These are phyloP conservation scores for Tympanopsis confertula DNA, from an alignment of 2,329 filamentous ascomycete species.

Conservation along the genomic window DNA sequence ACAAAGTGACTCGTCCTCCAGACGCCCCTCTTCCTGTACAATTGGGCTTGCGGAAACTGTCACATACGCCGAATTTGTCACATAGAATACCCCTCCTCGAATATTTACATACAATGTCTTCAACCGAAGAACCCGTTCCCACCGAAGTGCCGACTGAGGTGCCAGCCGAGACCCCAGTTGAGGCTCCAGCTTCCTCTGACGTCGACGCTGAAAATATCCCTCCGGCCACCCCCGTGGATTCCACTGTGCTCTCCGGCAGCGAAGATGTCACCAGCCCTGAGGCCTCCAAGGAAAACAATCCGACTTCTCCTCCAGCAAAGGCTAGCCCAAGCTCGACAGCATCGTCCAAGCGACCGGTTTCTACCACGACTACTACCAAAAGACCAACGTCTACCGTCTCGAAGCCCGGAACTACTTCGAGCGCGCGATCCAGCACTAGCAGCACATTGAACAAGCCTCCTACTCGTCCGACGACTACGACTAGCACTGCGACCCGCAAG, in stretches of 20 bases:
- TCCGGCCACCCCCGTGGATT: constrained; percentile 20
- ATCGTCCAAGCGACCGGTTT: constrained; percentile 8
- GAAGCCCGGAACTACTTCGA: constrained; percentile 13
- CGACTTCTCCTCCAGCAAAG: constrained; percentile 17
- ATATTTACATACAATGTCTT: constrained; percentile 22
- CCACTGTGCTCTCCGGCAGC: constrained; percentile 15
- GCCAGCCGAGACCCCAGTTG: constrained; percentile 4
- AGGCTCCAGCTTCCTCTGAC: constrained; percentile 9
- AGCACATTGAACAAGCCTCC: constrained; percentile 29
- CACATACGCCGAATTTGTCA: no score
- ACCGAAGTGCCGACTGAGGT: constrained; percentile 4
- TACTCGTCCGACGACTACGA: constrained; percentile 20
- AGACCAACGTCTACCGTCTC: not conserved
- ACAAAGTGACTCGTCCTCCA: no score
- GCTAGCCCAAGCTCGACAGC: constrained; percentile 17
- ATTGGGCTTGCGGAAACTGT: no score
- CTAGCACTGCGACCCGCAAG: constrained; percentile 14
- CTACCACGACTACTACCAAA: not conserved
- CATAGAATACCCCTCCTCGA: no score
- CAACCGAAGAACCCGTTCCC: constrained; percentile 17
- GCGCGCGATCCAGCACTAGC: constrained; percentile 17
- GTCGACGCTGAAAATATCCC: constrained; percentile 10
- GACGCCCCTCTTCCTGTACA: no score
- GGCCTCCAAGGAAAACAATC: constrained; percentile 16
- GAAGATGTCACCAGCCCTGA: constrained; percentile 18